These are phyloP conservation scores for Ogataea paradorogensis DNA, from an alignment of 805 yeast genomes.

Conservation along the genomic window DNA sequence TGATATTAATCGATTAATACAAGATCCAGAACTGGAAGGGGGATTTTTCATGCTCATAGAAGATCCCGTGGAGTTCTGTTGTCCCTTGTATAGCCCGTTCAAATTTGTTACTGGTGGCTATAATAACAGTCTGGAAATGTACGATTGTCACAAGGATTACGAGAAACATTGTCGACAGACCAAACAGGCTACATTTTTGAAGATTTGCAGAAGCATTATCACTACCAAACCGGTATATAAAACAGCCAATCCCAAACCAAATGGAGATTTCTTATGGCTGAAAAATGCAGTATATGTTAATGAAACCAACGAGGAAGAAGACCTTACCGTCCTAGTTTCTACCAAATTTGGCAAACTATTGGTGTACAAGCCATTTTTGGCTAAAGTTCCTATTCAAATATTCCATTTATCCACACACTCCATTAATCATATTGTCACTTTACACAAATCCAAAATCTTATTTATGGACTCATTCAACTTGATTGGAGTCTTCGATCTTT, in stretches of 20 bases:
- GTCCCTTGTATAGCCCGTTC: slow-evolving; percentile 15
- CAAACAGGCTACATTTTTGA: slow-evolving; percentile 8
- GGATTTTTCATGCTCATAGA: slow-evolving; percentile 22
- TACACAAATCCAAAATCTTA: slow-evolving; percentile 15
- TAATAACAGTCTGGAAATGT: slow-evolving; percentile 22
- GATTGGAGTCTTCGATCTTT: slow-evolving; percentile 25
- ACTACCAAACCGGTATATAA: slow-evolving; percentile 23
- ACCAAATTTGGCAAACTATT: slow-evolving; percentile 28
- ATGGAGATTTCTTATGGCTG: slow-evolving; percentile 28
- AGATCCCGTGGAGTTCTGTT: slow-evolving; percentile 24
- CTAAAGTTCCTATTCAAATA: slow-evolving; percentile 22
- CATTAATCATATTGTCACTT: slow-evolving; percentile 12
- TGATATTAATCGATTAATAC: slow-evolving; percentile 14
- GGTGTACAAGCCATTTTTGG: slow-evolving; percentile 24
- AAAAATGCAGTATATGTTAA: slow-evolving; percentile 23
- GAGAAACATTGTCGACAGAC: slow-evolving; percentile 11
- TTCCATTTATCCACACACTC: slow-evolving; percentile 28
- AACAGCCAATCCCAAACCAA: slow-evolving; percentile 15
- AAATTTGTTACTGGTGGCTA: slow-evolving; percentile 23
- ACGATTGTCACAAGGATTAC: slow-evolving; percentile 17
- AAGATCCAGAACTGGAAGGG: slow-evolving; percentile 6
- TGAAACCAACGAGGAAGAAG: slow-evolving; percentile 10
- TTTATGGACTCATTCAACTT: slow-evolving; percentile 28
- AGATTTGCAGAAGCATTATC: slow-evolving; percentile 20
- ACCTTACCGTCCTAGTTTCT: slow-evolving; percentile 19